These are phyloP conservation scores for Blastocystis hominis DNA, from an alignment of 352 stramenopile genomes.

Conservation along the genomic window DNA sequence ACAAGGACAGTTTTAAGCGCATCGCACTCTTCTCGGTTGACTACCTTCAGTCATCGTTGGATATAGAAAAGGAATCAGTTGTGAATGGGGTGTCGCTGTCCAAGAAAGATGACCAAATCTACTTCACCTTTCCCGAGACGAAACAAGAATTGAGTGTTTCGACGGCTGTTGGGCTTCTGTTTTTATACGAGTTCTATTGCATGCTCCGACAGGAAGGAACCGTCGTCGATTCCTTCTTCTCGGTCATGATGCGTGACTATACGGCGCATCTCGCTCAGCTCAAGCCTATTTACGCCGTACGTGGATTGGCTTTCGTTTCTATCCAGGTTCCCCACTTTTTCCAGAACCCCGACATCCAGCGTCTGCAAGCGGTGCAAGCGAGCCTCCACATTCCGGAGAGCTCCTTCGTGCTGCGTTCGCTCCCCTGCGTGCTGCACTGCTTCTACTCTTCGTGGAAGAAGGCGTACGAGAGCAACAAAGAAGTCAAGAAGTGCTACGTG, in stretches of 20 bases:
- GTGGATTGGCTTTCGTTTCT: not conserved
- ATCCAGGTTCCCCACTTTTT: not conserved
- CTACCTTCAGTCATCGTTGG: not conserved
- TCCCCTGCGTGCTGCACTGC: not conserved
- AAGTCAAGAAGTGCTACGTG: not conserved
- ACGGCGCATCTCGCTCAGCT: not conserved
- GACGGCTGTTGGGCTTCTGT: not conserved
- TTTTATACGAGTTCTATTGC: constrained; percentile 17
- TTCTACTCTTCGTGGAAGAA: constrained; percentile 14
- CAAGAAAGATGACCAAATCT: constrained; percentile 38
- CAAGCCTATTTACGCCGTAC: constrained; percentile 20
- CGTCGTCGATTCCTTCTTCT: not conserved
- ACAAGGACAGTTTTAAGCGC: not conserved
- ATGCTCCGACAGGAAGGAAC: not conserved
- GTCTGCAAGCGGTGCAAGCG: not conserved
- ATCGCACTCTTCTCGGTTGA: constrained; percentile 10
- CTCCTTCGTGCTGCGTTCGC: constrained; percentile 25
- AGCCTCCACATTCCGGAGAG: not conserved
- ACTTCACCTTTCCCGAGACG: not conserved
- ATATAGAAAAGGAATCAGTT: not conserved
- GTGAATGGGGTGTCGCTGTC: not conserved
- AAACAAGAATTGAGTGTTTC: constrained; percentile 17
- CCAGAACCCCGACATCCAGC: not conserved
- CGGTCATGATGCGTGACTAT: not conserved
- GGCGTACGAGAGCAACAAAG: constrained; percentile 9